Base-by-base conservation (phyloP, 2,329 filamentous ascomycete genomes). In the Onygena corvina region DNA sequence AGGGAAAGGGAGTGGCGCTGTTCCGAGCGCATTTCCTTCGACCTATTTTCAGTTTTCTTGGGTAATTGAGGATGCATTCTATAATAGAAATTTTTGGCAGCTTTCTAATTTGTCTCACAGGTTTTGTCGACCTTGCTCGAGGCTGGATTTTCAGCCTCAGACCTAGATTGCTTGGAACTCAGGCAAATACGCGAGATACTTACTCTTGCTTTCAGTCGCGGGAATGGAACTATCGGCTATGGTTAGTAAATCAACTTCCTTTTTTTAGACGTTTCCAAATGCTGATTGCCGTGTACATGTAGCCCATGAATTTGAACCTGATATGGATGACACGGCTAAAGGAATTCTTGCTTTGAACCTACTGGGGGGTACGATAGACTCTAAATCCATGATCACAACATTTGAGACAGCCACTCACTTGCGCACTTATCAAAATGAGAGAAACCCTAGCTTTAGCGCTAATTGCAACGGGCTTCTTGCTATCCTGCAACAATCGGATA, bases 391-490 rank as follows among this genome's bases (percentile, higher is more conserved):
- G 14, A 9, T 40, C 18, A 40, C 33, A 3, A 48, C 50, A 3
- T 67, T 65, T 44, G 60, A 65, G 50, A 50, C 53, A 1, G 52
- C 56, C 2, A 48, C 47, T 7, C 60, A 64, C 50, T 67, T 66
- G 49, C 53, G 51, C 9, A 66, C 63, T 1, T 66, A 65, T 44
- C 45, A 53, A 1, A 36, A 47, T 3, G 64, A 66, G 52, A 48
- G 61, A 20, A 56, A 64, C 48, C 54, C 60, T 2, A 65, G 62
- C 36, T 58, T 63, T n/a, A 63, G 56, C 2, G 62, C 62, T 1
- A 67, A 67, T 53, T 64, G 60, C 50, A 65, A 66, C 50, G 61
- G 60, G 9, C 49, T 67, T 2, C 29, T 61, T 29, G 61, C 63
- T 9, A 53, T 67, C 8, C 54, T 66, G 25, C 53, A 57, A 12